These are phyloP conservation scores for Phytophthora macrochlamydospora DNA, from an alignment of 352 stramenopile species.

Conservation along the genomic window DNA sequence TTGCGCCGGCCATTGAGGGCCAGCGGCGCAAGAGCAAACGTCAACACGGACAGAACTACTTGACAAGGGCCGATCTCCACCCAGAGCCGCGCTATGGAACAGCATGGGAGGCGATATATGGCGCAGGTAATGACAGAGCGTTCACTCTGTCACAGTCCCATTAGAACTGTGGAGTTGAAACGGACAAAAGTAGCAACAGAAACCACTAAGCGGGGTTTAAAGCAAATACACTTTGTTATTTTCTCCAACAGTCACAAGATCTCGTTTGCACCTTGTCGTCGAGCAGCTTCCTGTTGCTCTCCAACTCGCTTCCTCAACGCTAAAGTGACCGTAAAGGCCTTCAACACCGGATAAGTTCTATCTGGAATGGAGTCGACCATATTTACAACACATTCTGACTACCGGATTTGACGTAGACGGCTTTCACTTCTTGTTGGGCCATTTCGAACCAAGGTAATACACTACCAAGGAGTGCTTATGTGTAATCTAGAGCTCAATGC, in stretches of 20 bases:
- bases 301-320: too few relatives aligned
- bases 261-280: too few relatives aligned
- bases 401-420: slow-evolving; percentile 18
- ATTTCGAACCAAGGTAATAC: slow-evolving; percentile 1
- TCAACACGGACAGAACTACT: neutral
- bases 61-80: slow-evolving; percentile 7
- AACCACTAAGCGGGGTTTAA: too few relatives aligned
- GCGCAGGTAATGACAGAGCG: slow-evolving; percentile 12
- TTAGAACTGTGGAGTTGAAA: too few relatives aligned
- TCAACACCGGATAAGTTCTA: too few relatives aligned
- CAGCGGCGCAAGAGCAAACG: neutral
- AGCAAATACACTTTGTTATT: too few relatives aligned
- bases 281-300: too few relatives aligned
- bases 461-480: neutral
- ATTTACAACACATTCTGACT: slow-evolving; percentile 5
- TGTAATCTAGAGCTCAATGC: neutral
- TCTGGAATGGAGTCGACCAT: too few relatives aligned
- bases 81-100: slow-evolving; percentile 7
- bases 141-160: neutral
- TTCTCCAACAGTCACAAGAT: too few relatives aligned
- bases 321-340: too few relatives aligned
- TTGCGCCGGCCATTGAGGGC: neutral
- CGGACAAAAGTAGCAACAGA: too few relatives aligned
- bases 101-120: slow-evolving; percentile 18
- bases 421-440: slow-evolving; percentile 15